Conservation (phyloP, 1,284 basidiomycete species). For the Microbotryum scabiosae region DNA sequence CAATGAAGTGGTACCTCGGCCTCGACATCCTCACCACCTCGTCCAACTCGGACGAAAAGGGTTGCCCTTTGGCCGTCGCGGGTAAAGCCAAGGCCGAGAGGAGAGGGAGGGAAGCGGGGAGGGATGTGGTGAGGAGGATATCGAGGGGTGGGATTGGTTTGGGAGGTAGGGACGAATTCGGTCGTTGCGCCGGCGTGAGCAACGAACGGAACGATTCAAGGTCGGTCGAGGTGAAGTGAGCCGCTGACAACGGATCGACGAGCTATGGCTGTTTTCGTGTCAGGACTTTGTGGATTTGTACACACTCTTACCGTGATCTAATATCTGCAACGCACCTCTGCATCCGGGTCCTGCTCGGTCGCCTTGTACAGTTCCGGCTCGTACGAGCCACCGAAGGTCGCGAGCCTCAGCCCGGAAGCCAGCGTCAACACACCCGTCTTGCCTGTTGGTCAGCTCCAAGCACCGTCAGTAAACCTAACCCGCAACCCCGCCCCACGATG, state of each 20-base stretch:
- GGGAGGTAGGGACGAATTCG: constrained; percentile 42
- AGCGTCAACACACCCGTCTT: constrained; percentile 76
- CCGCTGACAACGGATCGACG: constrained; percentile 41
- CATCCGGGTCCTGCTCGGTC: background rate
- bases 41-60: constrained; percentile 21
- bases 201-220: constrained; percentile 63
- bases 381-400: constrained; percentile 70
- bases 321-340: too few relatives aligned
- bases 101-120: constrained; percentile 58
- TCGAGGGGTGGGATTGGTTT: constrained; percentile 47
- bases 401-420: constrained; percentile 72
- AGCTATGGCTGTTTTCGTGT: constrained; percentile 36
- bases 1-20: constrained; percentile 66
- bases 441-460: constrained; percentile 45
- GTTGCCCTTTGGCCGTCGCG: constrained; percentile 13
- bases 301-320: too few relatives aligned
- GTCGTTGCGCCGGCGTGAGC: constrained; percentile 41
- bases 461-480: background rate
- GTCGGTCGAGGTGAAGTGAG: constrained; percentile 60
- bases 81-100: constrained; percentile 46
- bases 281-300: too few relatives aligned
- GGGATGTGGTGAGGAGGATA: constrained; percentile 69
- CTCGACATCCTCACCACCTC: constrained; percentile 43
- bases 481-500: too few relatives aligned
- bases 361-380: constrained; percentile 52